Evolutionary conservation across 805 yeast genomes (phyloP).

Genomic region (Groenewaldozyma tartarivorans): DNA sequence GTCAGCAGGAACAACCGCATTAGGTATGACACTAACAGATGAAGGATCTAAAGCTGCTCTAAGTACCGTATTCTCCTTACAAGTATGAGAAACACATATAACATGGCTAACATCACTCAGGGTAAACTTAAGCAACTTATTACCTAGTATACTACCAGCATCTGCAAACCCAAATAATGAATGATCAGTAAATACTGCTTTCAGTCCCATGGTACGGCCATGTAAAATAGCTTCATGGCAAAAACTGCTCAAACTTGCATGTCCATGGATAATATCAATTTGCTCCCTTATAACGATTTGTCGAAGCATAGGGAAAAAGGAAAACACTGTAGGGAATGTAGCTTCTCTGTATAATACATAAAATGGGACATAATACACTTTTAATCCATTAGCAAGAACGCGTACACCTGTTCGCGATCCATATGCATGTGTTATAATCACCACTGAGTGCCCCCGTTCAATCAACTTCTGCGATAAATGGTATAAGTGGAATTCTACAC

Average conservation of each 20-base stretch:
- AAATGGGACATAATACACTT: slow-evolving; percentile 85
- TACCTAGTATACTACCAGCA: slow-evolving; percentile 72
- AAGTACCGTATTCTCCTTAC: slow-evolving; percentile 90
- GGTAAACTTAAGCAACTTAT: slow-evolving; percentile 76
- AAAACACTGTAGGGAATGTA: slow-evolving; percentile 81
- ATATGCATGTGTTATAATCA: slow-evolving; percentile 83
- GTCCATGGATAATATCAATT: slow-evolving; percentile 89
- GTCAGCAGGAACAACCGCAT: slow-evolving; percentile 85
- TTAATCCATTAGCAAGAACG: slow-evolving; percentile 77
- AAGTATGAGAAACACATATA: slow-evolving; percentile 93
- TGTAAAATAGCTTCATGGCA: slow-evolving; percentile 91
- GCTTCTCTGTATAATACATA: slow-evolving; percentile 72
- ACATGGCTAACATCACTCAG: slow-evolving; percentile 82
- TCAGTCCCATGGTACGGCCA: slow-evolving; percentile 84
- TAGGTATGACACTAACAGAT: slow-evolving; percentile 83
- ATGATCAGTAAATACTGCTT: slow-evolving; percentile 91
- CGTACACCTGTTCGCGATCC: slow-evolving; percentile 77
- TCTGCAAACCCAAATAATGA: slow-evolving; percentile 91
- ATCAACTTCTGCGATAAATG: slow-evolving; percentile 76
- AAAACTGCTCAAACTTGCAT: slow-evolving; percentile 77
- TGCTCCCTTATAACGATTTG: slow-evolving; percentile 78
- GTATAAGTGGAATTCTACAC: slow-evolving; percentile 91
- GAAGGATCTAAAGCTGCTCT: slow-evolving; percentile 76
- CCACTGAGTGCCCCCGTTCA: slow-evolving; percentile 72
- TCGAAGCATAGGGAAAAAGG: slow-evolving; percentile 75